These are phyloP conservation scores for Dactylellina parvicollis DNA, from an alignment of 2,329 filamentous ascomycete species.

Conservation along the genomic window DNA sequence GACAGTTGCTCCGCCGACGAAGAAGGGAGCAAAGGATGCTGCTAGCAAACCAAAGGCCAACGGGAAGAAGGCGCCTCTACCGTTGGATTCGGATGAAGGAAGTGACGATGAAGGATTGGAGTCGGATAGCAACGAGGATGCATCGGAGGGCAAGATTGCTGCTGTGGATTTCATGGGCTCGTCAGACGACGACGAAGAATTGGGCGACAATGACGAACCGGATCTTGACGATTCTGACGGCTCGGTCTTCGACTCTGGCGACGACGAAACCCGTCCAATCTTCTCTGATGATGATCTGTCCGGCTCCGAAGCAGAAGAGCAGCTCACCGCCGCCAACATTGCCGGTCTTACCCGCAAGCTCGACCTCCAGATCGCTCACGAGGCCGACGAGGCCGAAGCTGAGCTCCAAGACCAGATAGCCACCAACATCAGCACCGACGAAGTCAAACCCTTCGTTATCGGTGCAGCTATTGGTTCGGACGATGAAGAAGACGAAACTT, in stretches of 20 bases:
- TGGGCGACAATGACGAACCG: slow-evolving; percentile 61
- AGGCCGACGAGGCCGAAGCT: slow-evolving; percentile 82
- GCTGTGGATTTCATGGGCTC: slow-evolving; percentile 56
- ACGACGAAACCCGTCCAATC: slow-evolving; percentile 73
- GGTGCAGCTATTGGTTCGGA: slow-evolving; percentile 70
- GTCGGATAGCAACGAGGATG: slow-evolving; percentile 57
- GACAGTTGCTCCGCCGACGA: slow-evolving; percentile 55
- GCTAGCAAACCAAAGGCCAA: slow-evolving; percentile 60
- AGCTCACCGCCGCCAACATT: slow-evolving; percentile 94
- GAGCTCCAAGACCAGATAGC: slow-evolving; percentile 82
- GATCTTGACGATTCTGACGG: slow-evolving; percentile 68
- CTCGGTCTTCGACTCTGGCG: slow-evolving; percentile 75
- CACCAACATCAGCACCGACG: slow-evolving; percentile 87
- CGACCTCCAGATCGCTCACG: slow-evolving; percentile 78
- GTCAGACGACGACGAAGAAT: slow-evolving; percentile 62
- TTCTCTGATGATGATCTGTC: slow-evolving; percentile 92
- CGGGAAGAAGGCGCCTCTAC: slow-evolving; percentile 61
- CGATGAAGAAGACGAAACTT: slow-evolving; percentile 65
- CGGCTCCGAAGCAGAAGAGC: slow-evolving; percentile 86
- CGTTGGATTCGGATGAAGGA: slow-evolving; percentile 58
- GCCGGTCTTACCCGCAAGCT: slow-evolving; percentile 87
- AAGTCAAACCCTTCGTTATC: slow-evolving; percentile 69
- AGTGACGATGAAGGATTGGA: slow-evolving; percentile 60
- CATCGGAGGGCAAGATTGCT: slow-evolving; percentile 47
- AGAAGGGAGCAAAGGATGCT: slow-evolving; percentile 57